Percentiles rank a stretch among this genome's conserved stretches.
phyloP scores from a whole-genome alignment of 2,329 filamentous ascomycete species.

The Scedosporium apiospermum region DNA sequence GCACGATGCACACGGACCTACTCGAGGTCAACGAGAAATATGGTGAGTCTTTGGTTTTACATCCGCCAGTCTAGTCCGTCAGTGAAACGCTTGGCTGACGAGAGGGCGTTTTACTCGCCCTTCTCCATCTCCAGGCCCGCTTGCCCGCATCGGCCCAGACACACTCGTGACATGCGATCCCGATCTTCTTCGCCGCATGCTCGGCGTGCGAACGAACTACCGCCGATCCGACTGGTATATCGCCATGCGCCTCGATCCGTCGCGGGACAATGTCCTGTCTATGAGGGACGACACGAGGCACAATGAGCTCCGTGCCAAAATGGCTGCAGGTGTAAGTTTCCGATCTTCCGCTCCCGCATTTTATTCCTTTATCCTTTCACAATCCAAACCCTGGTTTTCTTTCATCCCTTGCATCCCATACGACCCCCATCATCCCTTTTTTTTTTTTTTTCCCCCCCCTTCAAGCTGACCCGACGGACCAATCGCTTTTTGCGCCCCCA shows the following conservation, averaged over 20 bases:
- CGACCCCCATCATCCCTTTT: background rate
- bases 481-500: too few relatives aligned
- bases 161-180: constrained; percentile 30
- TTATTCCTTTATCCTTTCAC: constrained; percentile 8
- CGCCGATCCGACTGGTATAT: constrained; percentile 33
- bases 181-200: constrained; percentile 26
- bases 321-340: constrained; percentile 35
- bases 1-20: constrained; percentile 24
- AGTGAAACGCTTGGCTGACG: background rate
- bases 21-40: constrained; percentile 25
- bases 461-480: background rate
- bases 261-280: constrained; percentile 44
- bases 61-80: background rate
- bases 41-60: constrained; percentile 15
- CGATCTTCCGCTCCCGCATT: too few relatives aligned
- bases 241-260: constrained; percentile 40
- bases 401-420: background rate
- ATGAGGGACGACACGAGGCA: constrained; percentile 36
- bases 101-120: background rate
- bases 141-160: constrained; percentile 34
- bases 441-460: too few relatives aligned
- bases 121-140: constrained; percentile 15
- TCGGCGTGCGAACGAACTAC: constrained; percentile 25
- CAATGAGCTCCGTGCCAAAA: constrained; percentile 31
- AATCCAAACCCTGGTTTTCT: background rate